Base-by-base conservation (phyloP, 805 yeast species). In the Barnettozyma wickerhamii region DNA sequence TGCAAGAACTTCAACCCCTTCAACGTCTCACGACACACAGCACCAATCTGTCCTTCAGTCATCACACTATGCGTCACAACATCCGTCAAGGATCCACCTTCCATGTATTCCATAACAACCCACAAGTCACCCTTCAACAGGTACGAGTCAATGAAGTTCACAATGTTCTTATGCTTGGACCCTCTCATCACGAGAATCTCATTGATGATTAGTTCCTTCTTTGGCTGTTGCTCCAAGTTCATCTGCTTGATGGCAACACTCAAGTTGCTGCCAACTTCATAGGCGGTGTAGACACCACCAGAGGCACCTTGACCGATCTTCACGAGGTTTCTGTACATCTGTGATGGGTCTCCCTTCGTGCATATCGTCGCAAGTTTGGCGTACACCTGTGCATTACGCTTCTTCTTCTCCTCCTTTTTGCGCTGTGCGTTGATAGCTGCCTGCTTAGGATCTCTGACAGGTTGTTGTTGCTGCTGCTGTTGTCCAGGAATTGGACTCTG, bases 101-200 rank as follows among this genome's bases (percentile, higher is more conserved):
- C 97, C 99, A 93, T 93, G 59, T 87, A 93, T 64, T 93, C 99
- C 99, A 93, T 93, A 17, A 93, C 80, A 9, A 93, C 98, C 99
- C 99, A 93, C 41, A 93, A 69, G 51, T 84, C 89, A 33, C 85
- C 86, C 44, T 77, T 79, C 42, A 85, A 65, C 39, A 85, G 60
- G 60, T 81, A 93, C 0, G 96, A 80, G 56, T 91, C 95, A 46
- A 91, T 79, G 59, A 87, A 93, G 62, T 93, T 93, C 43, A 93
- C 99, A 63, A 93, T 93, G 59, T 93, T 93, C 37, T 79, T 78
- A 60, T 93, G 99, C 53, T 77, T 80, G 39, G 89, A 77, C 19
- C 89, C 96, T 58, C 84, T 87, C 98, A 93, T 93, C 37, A 95
- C 99, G 52, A 89, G 66, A 46, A 93, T 93, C 60, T 93, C 99